Percentiles rank a stretch among this genome's conserved stretches.
These are phyloP conservation scores for Cerioporus squamosus DNA, from an alignment of 1,284 basidiomycete species.

Conservation along the genomic window DNA sequence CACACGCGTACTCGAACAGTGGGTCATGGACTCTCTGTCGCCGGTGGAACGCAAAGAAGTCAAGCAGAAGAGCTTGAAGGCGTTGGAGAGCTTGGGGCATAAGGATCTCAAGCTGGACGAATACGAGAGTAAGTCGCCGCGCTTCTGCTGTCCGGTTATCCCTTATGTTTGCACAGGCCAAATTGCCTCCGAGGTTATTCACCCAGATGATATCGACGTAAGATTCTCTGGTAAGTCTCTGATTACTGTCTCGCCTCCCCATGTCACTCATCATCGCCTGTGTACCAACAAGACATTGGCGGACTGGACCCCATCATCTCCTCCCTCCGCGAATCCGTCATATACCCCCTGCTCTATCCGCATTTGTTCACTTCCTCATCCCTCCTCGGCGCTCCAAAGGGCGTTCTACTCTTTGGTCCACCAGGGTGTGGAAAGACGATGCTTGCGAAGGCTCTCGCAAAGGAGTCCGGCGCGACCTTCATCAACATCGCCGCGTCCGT, in stretches of 20 bases:
- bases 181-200: constrained; percentile 85
- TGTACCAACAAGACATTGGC: constrained; percentile 76
- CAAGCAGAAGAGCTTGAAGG: constrained; percentile 72
- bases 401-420: constrained; percentile 88
- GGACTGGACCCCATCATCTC: constrained; percentile 93
- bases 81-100: constrained; percentile 76
- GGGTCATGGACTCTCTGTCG: constrained; percentile 50
- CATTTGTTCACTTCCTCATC: constrained; percentile 83
- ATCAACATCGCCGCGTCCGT: constrained; percentile 87
- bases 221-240: constrained; percentile 65
- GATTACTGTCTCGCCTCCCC: neutral
- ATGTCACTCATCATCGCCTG: neutral
- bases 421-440: constrained; percentile 96
- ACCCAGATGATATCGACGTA: constrained; percentile 83
- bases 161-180: constrained; percentile 51
- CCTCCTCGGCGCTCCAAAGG: constrained; percentile 75
- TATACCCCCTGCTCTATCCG: constrained; percentile 94
- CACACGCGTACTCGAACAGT: constrained; percentile 34
- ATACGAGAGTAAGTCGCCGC: constrained; percentile 69
- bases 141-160: neutral
- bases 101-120: constrained; percentile 74
- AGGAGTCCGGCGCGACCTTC: constrained; percentile 97
- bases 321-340: constrained; percentile 93
- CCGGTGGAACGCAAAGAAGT: constrained; percentile 61
- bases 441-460: constrained; percentile 94